These are phyloP conservation scores for Funneliformis caledonium DNA, from an alignment of 371 early-diverging fungal genomes.

Conservation along the genomic window DNA sequence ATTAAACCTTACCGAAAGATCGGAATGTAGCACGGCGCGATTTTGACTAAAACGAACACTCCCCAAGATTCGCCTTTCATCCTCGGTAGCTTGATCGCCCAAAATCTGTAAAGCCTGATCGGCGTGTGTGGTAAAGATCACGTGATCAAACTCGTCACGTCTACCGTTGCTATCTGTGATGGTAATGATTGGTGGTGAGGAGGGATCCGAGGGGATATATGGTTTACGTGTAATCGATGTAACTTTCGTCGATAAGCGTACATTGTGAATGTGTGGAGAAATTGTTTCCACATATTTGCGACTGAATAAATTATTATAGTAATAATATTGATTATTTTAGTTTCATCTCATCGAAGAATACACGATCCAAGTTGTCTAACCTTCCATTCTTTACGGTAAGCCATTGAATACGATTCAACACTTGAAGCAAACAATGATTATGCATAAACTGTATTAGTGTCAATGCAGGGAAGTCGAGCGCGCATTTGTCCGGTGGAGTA, in stretches of 20 bases:
- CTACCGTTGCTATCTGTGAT: conserved; percentile 46
- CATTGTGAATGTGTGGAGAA: conserved; percentile 44
- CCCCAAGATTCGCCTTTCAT: conserved; percentile 53
- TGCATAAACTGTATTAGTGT: conserved; percentile 65
- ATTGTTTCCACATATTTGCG: conserved; percentile 51
- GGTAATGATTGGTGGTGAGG: conserved; percentile 18
- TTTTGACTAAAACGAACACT: conserved; percentile 55
- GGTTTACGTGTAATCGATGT: conserved; percentile 41
- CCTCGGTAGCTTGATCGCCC: conserved; percentile 53
- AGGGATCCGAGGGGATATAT: background rate
- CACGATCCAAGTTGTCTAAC: conserved; percentile 31
- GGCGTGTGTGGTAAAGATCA: conserved; percentile 63
- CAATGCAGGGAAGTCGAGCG: conserved; percentile 57
- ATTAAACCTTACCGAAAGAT: conserved; percentile 35
- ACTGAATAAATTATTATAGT: conserved; percentile 35
- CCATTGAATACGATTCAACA: conserved; percentile 60
- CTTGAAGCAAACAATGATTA: conserved; percentile 62
- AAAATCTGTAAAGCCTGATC: conserved; percentile 60
- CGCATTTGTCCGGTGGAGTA: conserved; percentile 60
- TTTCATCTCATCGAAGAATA: background rate
- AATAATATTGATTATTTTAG: background rate
- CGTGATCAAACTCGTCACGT: conserved; percentile 56
- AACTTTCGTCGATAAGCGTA: conserved; percentile 46
- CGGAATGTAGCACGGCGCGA: conserved; percentile 56
- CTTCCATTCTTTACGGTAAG: conserved; percentile 58